Evolutionary conservation across 768 basidiomycete genomes (phyloP), one percentile per base, ranked within the genome.

Genomic region (Pilatotrama ljubarskyi): DNA sequence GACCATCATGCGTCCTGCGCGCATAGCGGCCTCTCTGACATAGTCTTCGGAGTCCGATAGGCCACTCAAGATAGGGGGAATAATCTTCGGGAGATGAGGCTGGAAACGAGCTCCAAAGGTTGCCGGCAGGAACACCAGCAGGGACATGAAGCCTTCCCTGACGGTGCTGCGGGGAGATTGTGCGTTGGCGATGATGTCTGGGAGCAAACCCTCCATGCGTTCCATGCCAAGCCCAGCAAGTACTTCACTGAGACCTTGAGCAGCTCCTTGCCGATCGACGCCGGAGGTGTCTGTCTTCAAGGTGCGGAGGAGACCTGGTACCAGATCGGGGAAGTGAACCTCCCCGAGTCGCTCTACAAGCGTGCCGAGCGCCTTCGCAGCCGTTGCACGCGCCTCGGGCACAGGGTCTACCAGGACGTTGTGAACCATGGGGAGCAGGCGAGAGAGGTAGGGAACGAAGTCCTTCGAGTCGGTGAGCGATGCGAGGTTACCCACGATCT

Each of bases 161-260:
- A 98, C 91, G 25, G 94, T 95, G 24, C 95, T 82, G 10, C 93
- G 80, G 1, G 93, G 90, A 47, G 93, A 95, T 65, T 91, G 86
- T 2, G 95, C 92, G 70, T 93, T 98, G 26, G 83, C 84, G 63
- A 99, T 88, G 69, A 99, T 94, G 65, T 96, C 93, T 0, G 97
- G 97, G 2, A 98, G 81, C 1, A 99, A 80, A 6, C 91, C 90
- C 70, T 99, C 97, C 63, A 99, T 82, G 46, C 95, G 83, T 63
- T 98, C 95, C 90, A 97, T 95, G n/a, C 97, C 97, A 29, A 98
- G 84, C 18, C 94, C 95, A 2, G 95, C 88, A 2, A 98, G 81
- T 8, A 98, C 94, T 74, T 98, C 97, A 60, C 91, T 91, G 44
- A 98, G 82, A 68, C 97, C 97, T 74, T 98, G 97, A 3, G 96